Percentiles rank a stretch among this genome's conserved stretches.
Conservation (phyloP, 2,329 filamentous ascomycete genomes). For the Sclerotinia borealis region DNA sequence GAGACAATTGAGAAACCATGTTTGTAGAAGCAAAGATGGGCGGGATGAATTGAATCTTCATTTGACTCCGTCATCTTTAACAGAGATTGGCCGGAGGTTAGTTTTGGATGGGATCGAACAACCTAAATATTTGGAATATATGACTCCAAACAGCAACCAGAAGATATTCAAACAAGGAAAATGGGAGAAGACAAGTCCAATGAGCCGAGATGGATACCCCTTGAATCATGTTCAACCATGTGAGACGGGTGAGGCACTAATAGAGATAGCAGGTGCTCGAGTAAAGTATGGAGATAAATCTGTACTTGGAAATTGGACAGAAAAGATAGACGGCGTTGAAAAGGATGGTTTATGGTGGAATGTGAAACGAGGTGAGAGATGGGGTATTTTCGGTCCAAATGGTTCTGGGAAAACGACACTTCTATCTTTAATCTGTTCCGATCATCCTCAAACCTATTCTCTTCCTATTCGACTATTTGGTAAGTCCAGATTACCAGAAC, state of each 20-base stretch:
- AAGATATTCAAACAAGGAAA: too few relatives aligned
- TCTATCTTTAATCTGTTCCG: conserved; percentile 85
- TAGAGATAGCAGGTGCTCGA: conserved; percentile 81
- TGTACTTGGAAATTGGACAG: conserved; percentile 75
- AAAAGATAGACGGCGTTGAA: conserved; percentile 42
- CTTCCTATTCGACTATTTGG: conserved; percentile 84
- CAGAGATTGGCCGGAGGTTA: conserved; percentile 28
- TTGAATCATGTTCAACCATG: conserved; percentile 16
- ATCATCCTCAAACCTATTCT: conserved; percentile 91
- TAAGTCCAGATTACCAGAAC: conserved; percentile 68
- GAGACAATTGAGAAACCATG: conserved; percentile 43
- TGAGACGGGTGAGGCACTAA: conserved; percentile 57
- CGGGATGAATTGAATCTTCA: conserved; percentile 13
- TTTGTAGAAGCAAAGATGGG: conserved; percentile 30
- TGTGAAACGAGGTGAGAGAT: conserved; percentile 75
- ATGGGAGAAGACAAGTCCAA: background rate
- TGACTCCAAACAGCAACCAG: background rate
- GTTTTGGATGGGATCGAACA: conserved; percentile 27
- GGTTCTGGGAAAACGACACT: conserved; percentile 95
- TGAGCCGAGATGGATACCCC: conserved; percentile 26
- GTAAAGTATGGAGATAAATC: conserved; percentile 74
- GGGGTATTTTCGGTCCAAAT: conserved; percentile 90
- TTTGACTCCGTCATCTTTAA: conserved; percentile 23
- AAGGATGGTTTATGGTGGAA: conserved; percentile 71
- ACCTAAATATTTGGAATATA: background rate